Percentiles rank a stretch among this genome's conserved stretches.
Conservation (phyloP, 805 yeast genomes). For the Saturnispora serradocipensis region DNA sequence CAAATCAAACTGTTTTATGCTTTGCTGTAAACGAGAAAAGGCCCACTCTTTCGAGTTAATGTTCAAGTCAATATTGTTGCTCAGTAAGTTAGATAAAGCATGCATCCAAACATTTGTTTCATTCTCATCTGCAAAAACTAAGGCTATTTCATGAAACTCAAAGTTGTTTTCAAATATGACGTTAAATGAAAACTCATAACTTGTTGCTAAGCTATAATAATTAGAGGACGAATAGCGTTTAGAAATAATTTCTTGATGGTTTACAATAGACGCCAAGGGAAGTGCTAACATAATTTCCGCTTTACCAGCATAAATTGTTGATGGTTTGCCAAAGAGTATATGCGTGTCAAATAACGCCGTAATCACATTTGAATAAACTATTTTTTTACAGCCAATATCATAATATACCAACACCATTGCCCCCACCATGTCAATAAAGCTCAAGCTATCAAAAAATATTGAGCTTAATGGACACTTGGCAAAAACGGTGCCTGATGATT, state of each 20-base stretch:
- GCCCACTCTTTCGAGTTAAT: slow-evolving; percentile 14
- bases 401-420: slow-evolving; percentile 34
- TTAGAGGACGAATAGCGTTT: slow-evolving; percentile 17
- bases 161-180: slow-evolving; percentile 37
- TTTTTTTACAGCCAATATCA: slow-evolving; percentile 12
- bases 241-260: slow-evolving; percentile 1
- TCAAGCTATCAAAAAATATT: slow-evolving; percentile 38
- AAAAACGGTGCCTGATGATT: background rate
- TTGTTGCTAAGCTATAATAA: slow-evolving; percentile 24
- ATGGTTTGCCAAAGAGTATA: slow-evolving; percentile 30
- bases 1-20: slow-evolving; percentile 8
- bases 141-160: slow-evolving; percentile 36
- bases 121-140: slow-evolving; percentile 23
- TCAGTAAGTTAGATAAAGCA: slow-evolving; percentile 10
- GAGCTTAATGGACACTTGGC: slow-evolving; percentile 2
- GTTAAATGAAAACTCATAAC: slow-evolving; percentile 30
- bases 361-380: slow-evolving; percentile 24
- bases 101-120: slow-evolving; percentile 38
- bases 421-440: slow-evolving; percentile 37
- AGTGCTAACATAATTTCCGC: slow-evolving; percentile 37
- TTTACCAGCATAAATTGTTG: slow-evolving; percentile 15
- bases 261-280: slow-evolving; percentile 32
- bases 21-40: slow-evolving; percentile 18
- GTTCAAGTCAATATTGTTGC: background rate
- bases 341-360: slow-evolving; percentile 43